These are phyloP conservation scores for Sphaerulina vaccinii DNA, from an alignment of 2,329 filamentous ascomycete species.

Conservation along the genomic window DNA sequence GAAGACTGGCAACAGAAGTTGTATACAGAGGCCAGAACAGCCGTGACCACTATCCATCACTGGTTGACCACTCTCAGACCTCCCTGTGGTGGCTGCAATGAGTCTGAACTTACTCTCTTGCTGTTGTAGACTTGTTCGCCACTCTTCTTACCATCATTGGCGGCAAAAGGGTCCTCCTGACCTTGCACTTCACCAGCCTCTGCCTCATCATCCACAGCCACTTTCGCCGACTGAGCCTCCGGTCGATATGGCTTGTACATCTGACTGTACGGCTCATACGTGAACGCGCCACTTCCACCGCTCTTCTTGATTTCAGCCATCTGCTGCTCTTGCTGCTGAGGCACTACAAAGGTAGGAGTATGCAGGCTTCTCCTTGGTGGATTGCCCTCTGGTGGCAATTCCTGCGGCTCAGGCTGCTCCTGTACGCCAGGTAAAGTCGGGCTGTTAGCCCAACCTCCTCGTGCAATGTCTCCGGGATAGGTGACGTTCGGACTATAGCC, in stretches of 20 bases:
- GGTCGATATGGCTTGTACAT: constrained; percentile 2
- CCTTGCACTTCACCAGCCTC: too few relatives aligned
- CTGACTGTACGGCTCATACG: not conserved
- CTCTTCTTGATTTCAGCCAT: not conserved
- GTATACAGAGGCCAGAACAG: too few relatives aligned
- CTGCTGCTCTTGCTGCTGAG: not conserved
- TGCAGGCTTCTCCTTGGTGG: not conserved
- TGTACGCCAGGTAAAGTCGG: not conserved
- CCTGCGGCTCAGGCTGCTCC: constrained; percentile 14
- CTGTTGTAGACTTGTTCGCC: not conserved
- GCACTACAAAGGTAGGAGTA: not conserved
- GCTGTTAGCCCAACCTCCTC: not conserved
- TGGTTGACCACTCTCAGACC: not conserved
- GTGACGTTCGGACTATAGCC: constrained; percentile 2
- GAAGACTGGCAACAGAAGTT: not conserved
- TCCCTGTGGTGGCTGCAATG: not conserved
- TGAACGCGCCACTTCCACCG: not conserved
- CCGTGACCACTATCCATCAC: not conserved
- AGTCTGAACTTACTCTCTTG: not conserved
- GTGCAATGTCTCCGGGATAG: not conserved
- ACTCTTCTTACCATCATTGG: not conserved
- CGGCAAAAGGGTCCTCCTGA: not conserved
- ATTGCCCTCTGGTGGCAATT: constrained; percentile 15
- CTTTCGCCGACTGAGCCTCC: not conserved
- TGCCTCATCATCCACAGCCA: not conserved